These are phyloP conservation scores for Fusarium protoensiforme DNA, from an alignment of 2,329 filamentous ascomycete genomes.

Conservation along the genomic window DNA sequence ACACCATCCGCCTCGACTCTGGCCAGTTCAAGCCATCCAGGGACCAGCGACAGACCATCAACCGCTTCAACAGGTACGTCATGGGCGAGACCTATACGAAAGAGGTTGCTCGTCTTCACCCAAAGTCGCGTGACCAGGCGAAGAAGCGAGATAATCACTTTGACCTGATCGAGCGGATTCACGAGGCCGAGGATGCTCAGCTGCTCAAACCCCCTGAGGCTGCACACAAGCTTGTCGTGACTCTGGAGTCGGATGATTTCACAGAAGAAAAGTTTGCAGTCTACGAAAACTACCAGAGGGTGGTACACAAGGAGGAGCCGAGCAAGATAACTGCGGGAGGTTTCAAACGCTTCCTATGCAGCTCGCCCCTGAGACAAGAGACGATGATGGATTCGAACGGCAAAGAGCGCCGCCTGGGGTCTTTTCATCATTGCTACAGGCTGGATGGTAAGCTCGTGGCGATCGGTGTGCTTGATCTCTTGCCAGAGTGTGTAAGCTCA, in stretches of 20 bases:
- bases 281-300: slow-evolving; percentile 79
- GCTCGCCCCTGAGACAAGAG: slow-evolving; percentile 70
- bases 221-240: slow-evolving; percentile 75
- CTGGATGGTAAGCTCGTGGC: slow-evolving; percentile 81
- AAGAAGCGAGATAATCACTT: slow-evolving; percentile 75
- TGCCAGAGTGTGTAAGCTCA: slow-evolving; percentile 81
- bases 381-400: slow-evolving; percentile 59
- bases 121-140: slow-evolving; percentile 73
- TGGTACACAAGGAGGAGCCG: slow-evolving; percentile 76
- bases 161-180: slow-evolving; percentile 72
- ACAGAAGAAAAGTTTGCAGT: slow-evolving; percentile 80
- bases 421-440: slow-evolving; percentile 85
- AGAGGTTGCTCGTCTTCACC: slow-evolving; percentile 71
- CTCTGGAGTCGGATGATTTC: slow-evolving; percentile 75
- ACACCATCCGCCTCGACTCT: slow-evolving; percentile 80
- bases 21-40: slow-evolving; percentile 72
- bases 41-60: slow-evolving; percentile 80
- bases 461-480: slow-evolving; percentile 79
- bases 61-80: slow-evolving; percentile 79
- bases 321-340: slow-evolving; percentile 67
- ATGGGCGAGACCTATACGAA: slow-evolving; percentile 75
- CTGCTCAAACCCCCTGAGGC: slow-evolving; percentile 71
- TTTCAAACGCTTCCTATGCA: slow-evolving; percentile 80
- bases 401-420: slow-evolving; percentile 69
- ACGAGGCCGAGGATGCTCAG: slow-evolving; percentile 71